A percentile compares a stretch with the other conserved stretches of the same genome.
These are phyloP conservation scores for Pleurostoma richardsiae DNA, from an alignment of 2,329 filamentous ascomycete genomes.

Conservation along the genomic window DNA sequence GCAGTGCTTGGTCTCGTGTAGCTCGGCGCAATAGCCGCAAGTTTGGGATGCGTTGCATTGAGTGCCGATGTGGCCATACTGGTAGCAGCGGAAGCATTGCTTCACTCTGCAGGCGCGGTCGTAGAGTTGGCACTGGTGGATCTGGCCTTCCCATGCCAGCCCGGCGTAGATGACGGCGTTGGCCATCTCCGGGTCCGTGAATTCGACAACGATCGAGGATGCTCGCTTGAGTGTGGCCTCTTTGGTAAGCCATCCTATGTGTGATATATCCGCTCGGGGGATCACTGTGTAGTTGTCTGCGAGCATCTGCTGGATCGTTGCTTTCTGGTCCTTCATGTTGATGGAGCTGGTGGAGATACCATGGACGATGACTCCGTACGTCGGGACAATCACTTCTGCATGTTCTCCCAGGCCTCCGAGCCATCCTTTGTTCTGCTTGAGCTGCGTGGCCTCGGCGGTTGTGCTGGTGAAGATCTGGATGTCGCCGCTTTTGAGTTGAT, in stretches of 20 bases:
- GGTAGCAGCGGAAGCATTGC: conserved; percentile 17
- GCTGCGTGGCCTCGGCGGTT: not conserved
- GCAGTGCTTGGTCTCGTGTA: conserved; percentile 16
- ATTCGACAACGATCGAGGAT: conserved; percentile 19
- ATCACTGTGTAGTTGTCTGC: conserved; percentile 18
- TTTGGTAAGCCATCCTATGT: conserved; percentile 17
- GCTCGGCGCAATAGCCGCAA: conserved; percentile 17
- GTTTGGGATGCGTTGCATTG: conserved; percentile 11
- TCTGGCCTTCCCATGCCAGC: conserved; percentile 13
- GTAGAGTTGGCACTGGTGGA: conserved; percentile 17
- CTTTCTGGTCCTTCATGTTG: conserved; percentile 17
- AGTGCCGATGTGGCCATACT: conserved; percentile 12
- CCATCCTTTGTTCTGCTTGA: not conserved
- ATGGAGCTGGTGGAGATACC: conserved; percentile 17
- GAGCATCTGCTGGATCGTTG: conserved; percentile 16
- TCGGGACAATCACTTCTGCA: not conserved
- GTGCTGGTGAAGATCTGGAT: conserved; percentile 14
- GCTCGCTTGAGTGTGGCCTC: conserved; percentile 12
- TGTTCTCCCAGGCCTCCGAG: not conserved
- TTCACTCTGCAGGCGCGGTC: conserved; percentile 17
- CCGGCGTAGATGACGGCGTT: conserved; percentile 18
- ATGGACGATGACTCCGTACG: conserved; percentile 17
- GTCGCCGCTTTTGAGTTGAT: conserved; percentile 16
- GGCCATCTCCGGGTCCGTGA: conserved; percentile 15
- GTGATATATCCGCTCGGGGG: conserved; percentile 14